These are phyloP conservation scores for Leishmania turanica DNA, from an alignment of 208 protist species.

Conservation along the genomic window DNA sequence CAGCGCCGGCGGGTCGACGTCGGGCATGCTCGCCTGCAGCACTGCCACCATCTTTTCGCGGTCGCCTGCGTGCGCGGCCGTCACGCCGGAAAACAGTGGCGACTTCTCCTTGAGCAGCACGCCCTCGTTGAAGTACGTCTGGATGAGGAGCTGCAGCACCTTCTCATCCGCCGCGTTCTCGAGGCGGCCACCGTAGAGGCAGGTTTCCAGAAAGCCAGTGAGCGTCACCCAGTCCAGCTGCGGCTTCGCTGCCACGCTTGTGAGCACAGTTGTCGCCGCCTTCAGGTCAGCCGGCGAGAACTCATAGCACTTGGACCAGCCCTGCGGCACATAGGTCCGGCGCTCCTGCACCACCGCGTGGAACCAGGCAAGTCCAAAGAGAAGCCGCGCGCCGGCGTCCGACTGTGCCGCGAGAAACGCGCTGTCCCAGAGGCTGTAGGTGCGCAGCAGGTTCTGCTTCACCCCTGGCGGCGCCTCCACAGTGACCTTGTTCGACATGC, in stretches of 20 bases:
- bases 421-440: slow-evolving; percentile 86
- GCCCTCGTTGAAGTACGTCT: slow-evolving; percentile 68
- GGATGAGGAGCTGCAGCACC: slow-evolving; percentile 88
- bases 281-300: slow-evolving; percentile 96
- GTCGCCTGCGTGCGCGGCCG: slow-evolving; percentile 52
- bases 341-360: slow-evolving; percentile 97
- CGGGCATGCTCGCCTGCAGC: slow-evolving; percentile 61
- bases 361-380: slow-evolving; percentile 96
- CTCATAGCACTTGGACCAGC: slow-evolving; percentile 98
- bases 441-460: slow-evolving; percentile 95
- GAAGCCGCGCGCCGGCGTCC: slow-evolving; percentile 56
- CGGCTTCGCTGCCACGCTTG: slow-evolving; percentile 36
- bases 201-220: slow-evolving; percentile 91
- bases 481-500: slow-evolving; percentile 94
- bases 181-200: slow-evolving; percentile 97
- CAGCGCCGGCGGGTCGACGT: slow-evolving; percentile 74
- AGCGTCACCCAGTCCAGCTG: slow-evolving; percentile 91
- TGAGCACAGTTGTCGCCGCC: slow-evolving; percentile 90
- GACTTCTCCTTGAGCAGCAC: slow-evolving; percentile 39
- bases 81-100: slow-evolving; percentile 54
- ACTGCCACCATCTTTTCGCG: slow-evolving; percentile 57
- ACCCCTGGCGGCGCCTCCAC: slow-evolving; percentile 96
- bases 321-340: slow-evolving; percentile 97
- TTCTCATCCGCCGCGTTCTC: slow-evolving; percentile 92
- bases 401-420: slow-evolving; percentile 62